Conservation (phyloP, 352 stramenopile species). For the Phytophthora fragariae region DNA sequence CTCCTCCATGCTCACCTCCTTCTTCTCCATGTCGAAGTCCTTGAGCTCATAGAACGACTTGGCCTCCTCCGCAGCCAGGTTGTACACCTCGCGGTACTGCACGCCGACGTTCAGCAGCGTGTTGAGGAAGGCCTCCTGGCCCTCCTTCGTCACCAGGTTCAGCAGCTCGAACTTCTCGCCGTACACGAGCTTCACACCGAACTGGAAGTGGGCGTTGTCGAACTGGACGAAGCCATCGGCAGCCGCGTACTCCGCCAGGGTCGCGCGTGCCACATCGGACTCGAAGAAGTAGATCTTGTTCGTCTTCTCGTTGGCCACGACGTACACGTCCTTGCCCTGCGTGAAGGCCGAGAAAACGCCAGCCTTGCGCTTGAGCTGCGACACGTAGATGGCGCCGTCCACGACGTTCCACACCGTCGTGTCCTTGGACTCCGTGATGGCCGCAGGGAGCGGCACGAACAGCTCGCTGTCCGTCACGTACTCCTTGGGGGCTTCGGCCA, state of each 20-base stretch:
- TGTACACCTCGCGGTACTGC: constrained; percentile 60
- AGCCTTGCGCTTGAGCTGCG: constrained; percentile 67
- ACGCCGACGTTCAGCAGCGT: constrained; percentile 57
- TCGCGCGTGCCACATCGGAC: constrained; percentile 41
- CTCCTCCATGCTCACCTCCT: constrained; percentile 64
- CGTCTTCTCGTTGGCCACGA: constrained; percentile 50
- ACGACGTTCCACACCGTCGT: constrained; percentile 46
- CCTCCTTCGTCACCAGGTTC: constrained; percentile 47
- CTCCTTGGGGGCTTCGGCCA: constrained; percentile 45
- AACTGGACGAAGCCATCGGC: constrained; percentile 52
- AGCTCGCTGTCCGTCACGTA: constrained; percentile 58
- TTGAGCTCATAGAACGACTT: constrained; percentile 82
- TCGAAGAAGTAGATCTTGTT: constrained; percentile 60
- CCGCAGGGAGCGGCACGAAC: constrained; percentile 47
- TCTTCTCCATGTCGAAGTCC: constrained; percentile 71
- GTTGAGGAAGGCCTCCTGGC: constrained; percentile 59
- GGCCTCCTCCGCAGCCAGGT: constrained; percentile 41
- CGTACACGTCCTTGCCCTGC: constrained; percentile 64
- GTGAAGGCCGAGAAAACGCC: constrained; percentile 64
- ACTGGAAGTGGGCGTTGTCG: constrained; percentile 51
- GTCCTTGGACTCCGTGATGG: constrained; percentile 47
- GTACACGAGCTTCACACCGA: constrained; percentile 55
- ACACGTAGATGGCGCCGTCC: constrained; percentile 45
- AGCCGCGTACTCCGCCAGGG: constrained; percentile 41
- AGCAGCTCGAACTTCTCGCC: constrained; percentile 55